These are phyloP conservation scores for Penicillium fimorum DNA, from an alignment of 495 filamentous ascomycete species.

Conservation along the genomic window DNA sequence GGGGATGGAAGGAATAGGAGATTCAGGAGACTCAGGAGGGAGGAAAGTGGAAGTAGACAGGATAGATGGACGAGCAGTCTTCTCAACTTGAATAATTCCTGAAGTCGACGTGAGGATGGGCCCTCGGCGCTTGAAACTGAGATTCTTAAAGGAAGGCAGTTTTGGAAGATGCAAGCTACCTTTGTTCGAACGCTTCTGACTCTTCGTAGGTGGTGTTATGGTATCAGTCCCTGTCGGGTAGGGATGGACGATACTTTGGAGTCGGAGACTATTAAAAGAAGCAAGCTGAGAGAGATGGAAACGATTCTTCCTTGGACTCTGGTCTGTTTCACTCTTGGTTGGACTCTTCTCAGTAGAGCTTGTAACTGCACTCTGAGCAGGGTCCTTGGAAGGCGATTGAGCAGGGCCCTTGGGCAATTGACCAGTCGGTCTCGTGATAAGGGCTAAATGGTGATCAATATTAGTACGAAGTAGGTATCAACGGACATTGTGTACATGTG, in stretches of 20 bases:
- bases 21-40: background rate
- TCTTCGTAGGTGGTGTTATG: background rate
- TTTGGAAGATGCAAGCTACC: background rate
- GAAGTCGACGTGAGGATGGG: background rate
- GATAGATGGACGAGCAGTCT: background rate
- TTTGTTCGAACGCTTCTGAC: background rate
- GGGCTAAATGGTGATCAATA: background rate
- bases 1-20: background rate
- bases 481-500: background rate
- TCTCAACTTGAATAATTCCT: background rate
- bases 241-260: background rate
- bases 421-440: background rate
- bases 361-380: background rate
- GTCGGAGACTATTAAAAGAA: background rate
- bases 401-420: background rate
- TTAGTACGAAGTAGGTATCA: background rate
- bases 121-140: background rate
- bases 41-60: background rate
- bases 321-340: too few relatives aligned
- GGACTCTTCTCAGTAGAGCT: background rate
- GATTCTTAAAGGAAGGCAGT: background rate
- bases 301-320: background rate
- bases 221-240: background rate
- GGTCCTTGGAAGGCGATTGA: background rate
- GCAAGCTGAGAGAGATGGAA: background rate